Evolutionary conservation across 306 rosid genomes (phyloP), one percentile per base, ranked within the genome.

Genomic region (Cercis canadensis): DNA sequence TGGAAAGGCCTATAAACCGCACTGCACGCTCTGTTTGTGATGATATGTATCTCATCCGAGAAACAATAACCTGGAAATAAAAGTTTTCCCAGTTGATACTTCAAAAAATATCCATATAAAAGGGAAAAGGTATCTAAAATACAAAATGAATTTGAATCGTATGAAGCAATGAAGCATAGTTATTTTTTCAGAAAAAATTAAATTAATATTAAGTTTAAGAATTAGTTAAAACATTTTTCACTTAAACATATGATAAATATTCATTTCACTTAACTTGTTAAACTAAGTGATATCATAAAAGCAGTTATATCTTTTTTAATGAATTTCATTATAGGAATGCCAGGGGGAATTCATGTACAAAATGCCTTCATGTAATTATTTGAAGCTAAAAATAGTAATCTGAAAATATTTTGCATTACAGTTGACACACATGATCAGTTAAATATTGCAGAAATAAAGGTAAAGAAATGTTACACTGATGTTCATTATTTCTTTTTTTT

Each of bases 1-100:
- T 94, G 33, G 98, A 94, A 76, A 94, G 97, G 53, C 98, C 97
- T 55, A 94, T 70, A 76, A 94, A 94, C 57, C 96, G 87, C 49
- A 94, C 94, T 46, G 90, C 81, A 14, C 96, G 92, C 78, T 90
- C 97, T 15, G 98, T 94, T 78, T 94, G 98, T 57, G 97, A 94
- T 47, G 98, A 94, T 85, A 94, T 94, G 78, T 90, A 90, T 80
- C 98, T 89, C 98, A 94, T 94, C 84, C 97, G 84, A 63, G 98
- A 94, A 61, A 94, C 98, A 13, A 94, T 94, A 76, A 94, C 98
- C 97, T 93, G 86, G 37, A 73, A 76, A 80, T 62, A 81, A 45
- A 69, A 70, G 63, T 33, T 45, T 77, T 54, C 67, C 10, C 18
- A 40, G 13, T 44, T 69, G 49, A 73, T 41, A 33, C n/a, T n/a